A percentile compares a stretch with the other conserved stretches of the same genome.
Evolutionary conservation across 768 basidiomycete species (phyloP).

Genomic region (Filobasidium floriforme): DNA sequence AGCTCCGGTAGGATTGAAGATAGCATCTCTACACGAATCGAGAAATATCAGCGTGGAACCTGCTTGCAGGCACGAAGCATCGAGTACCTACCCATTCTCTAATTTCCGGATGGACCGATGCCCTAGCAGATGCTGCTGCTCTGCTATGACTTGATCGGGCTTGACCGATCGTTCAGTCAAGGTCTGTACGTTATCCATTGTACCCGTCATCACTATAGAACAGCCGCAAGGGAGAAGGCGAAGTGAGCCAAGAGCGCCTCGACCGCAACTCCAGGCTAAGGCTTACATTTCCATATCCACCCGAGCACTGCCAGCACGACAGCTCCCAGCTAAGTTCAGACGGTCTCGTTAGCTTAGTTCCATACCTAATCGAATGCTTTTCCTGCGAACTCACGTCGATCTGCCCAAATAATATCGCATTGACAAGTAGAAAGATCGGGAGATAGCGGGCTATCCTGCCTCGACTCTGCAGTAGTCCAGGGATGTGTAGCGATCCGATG

Average conservation of each 20-base stretch:
- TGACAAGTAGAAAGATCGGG: neutral
- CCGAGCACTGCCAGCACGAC: constrained; percentile 2
- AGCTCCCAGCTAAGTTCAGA: too few relatives aligned
- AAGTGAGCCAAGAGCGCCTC: neutral
- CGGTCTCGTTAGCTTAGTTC: too few relatives aligned
- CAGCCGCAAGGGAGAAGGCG: neutral
- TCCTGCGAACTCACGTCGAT: neutral
- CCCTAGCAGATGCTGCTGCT: constrained; percentile 50
- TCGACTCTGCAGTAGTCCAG: constrained; percentile 1
- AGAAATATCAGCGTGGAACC: too few relatives aligned
- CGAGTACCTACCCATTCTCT: constrained; percentile 56
- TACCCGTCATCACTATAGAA: constrained; percentile 11
- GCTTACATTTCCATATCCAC: constrained; percentile 10
- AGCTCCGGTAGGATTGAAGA: constrained; percentile 66
- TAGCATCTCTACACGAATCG: constrained; percentile 58
- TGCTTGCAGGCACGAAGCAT: too few relatives aligned
- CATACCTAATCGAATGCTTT: too few relatives aligned
- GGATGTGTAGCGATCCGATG: neutral
- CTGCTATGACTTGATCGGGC: constrained; percentile 9
- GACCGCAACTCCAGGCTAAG: constrained; percentile 7
- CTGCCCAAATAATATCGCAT: neutral
- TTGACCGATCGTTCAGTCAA: constrained; percentile 9
- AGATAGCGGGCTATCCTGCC: neutral
- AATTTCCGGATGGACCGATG: constrained; percentile 88
- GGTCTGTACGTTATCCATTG: constrained; percentile 13